Evolutionary conservation across 352 stramenopile genomes (phyloP).

Genomic region (Phytophthora multivora): DNA sequence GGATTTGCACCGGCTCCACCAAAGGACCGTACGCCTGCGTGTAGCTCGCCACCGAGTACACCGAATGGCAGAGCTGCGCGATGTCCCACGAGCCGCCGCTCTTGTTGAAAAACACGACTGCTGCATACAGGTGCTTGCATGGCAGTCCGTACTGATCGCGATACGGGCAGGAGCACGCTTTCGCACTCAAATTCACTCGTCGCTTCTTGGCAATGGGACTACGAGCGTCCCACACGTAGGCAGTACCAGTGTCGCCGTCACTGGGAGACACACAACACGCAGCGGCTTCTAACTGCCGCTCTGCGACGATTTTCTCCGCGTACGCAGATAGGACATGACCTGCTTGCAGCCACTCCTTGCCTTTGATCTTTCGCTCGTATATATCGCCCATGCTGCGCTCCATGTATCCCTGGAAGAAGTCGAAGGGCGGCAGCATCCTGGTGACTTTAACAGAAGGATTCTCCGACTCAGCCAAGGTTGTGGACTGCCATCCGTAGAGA

Average conservation of each 20-base stretch:
- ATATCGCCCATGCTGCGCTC: conserved; percentile 45
- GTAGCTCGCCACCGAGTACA: conserved; percentile 42
- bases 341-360: conserved; percentile 31
- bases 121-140: conserved; percentile 49
- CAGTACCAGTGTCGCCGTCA: conserved; percentile 41
- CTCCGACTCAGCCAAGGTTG: conserved; percentile 27
- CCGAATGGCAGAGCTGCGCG: conserved; percentile 32
- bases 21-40: conserved; percentile 32
- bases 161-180: conserved; percentile 43
- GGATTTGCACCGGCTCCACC: conserved; percentile 41
- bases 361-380: conserved; percentile 48
- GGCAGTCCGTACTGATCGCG: conserved; percentile 40
- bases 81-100: conserved; percentile 40
- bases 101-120: conserved; percentile 46
- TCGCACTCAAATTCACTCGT: conserved; percentile 38
- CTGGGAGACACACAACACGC: conserved; percentile 48
- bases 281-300: conserved; percentile 36
- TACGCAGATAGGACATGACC: conserved; percentile 40
- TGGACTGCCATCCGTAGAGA: conserved; percentile 49
- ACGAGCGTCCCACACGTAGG: conserved; percentile 43
- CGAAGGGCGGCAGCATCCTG: conserved; percentile 38
- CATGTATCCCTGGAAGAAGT: conserved; percentile 57
- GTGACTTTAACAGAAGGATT: conserved; percentile 21
- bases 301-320: conserved; percentile 34
- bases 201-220: conserved; percentile 40